Percentiles rank a stretch among this genome's conserved stretches.
phyloP scores from a whole-genome alignment of 805 yeast species.

The Brettanomyces bruxellensis region DNA sequence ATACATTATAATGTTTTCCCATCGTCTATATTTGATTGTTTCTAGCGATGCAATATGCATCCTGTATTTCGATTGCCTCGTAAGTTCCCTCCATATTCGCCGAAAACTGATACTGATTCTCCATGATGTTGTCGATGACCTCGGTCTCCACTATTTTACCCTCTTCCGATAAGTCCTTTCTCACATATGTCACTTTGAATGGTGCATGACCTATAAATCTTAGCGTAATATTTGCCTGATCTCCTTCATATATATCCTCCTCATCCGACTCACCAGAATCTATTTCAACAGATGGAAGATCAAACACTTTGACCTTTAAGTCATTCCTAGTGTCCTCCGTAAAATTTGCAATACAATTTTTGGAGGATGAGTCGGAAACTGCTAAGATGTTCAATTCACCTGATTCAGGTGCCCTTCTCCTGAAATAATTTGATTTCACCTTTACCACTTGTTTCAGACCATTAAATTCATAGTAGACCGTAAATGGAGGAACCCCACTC shows the following conservation, averaged over 20 bases:
- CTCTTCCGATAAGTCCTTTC: slow-evolving; percentile 36
- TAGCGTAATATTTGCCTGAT: slow-evolving; percentile 80
- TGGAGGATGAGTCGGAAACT: slow-evolving; percentile 62
- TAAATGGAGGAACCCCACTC: slow-evolving; percentile 75
- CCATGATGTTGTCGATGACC: slow-evolving; percentile 62
- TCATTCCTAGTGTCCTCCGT: slow-evolving; percentile 24
- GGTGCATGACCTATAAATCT: slow-evolving; percentile 86
- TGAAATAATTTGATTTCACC: slow-evolving; percentile 29
- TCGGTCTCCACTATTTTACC: slow-evolving; percentile 39
- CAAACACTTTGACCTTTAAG: slow-evolving; percentile 29
- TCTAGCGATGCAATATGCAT: slow-evolving; percentile 58
- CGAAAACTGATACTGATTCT: slow-evolving; percentile 56
- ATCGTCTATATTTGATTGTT: slow-evolving; percentile 15
- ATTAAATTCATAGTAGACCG: slow-evolving; percentile 66
- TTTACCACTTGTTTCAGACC: slow-evolving; percentile 49
- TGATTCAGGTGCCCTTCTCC: slow-evolving; percentile 70
- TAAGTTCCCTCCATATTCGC: slow-evolving; percentile 90
- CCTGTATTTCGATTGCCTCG: slow-evolving; percentile 85
- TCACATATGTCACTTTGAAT: slow-evolving; percentile 72
- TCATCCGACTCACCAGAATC: slow-evolving; percentile 67
- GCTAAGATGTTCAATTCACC: slow-evolving; percentile 67
- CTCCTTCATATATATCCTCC: slow-evolving; percentile 90
- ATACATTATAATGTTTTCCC: not conserved
- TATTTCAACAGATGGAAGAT: slow-evolving; percentile 69
- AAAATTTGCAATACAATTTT: slow-evolving; percentile 61